Base-by-base conservation (phyloP, 2,329 filamentous ascomycete species). In the Diaporthe citri region DNA sequence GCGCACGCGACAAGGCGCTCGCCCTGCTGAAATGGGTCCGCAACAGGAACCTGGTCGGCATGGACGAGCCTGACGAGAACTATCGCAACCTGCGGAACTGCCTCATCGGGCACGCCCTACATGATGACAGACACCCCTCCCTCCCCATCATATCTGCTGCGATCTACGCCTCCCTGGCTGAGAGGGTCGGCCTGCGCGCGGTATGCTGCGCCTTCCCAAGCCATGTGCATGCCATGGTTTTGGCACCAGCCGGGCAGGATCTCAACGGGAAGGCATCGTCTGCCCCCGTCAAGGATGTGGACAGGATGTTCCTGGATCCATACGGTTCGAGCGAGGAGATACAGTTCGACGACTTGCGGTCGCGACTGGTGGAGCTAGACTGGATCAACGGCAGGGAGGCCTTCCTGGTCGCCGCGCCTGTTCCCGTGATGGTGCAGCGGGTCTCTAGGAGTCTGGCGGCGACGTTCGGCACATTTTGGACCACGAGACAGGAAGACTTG, bases 21-120 rank as follows among this genome's bases (percentile, higher is more conserved):
- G 84, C 87, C 2, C 85, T 98, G 51, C 92, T 93, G 25, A 86
- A 85, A 12, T 98, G 94, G 87, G 85, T 98, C 59, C 90, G 92
- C 73, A 82, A 84, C 3, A 89, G 91, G 51, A 91, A 93, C 72
- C 89, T 97, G 78, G 91, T 90, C 1, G 95, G 95, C 59, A 89
- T 95, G 74, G 87, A 88, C n/a, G 85, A 91, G n/a, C 86, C 87
- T 6, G 90, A 91, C 10, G 82, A 86, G 56, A 90, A 93, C 72
- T 98, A 97, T 81, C 92, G 95, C 78, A 92, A 93, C 75, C 84
- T 98, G 74, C 91, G 94, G 76, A 97, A 98, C 83, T 97, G 94
- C 79, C 94, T 98, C 79, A 92, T 99, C 73, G 95, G 95, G 13
- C 88, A 97, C 76, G 95, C 94, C 5, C 86, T 98, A 57, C 92